Percentiles rank a stretch among this genome's conserved stretches.
These are phyloP conservation scores for Teunomyces aglyptinius DNA, from an alignment of 805 yeast species.

Conservation along the genomic window DNA sequence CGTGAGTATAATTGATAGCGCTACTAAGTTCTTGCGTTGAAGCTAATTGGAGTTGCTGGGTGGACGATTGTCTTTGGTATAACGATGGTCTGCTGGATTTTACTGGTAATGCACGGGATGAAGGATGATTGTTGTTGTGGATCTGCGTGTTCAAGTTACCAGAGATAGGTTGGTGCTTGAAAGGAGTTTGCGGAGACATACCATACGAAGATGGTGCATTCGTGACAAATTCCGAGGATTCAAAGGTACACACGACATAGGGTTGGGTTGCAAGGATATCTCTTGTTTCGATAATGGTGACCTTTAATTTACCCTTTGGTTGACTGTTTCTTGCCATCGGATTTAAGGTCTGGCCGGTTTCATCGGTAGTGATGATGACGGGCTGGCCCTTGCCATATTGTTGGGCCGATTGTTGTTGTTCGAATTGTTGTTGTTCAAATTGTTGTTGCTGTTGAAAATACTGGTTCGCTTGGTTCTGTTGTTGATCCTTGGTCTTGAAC, in stretches of 20 bases:
- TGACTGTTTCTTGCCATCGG: constrained; percentile 28
- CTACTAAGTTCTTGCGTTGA: constrained; percentile 11
- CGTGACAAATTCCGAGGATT: constrained; percentile 85
- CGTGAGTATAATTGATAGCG: constrained; percentile 43
- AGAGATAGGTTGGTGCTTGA: constrained; percentile 12
- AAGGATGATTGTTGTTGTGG: constrained; percentile 9
- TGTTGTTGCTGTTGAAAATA: constrained; percentile 9
- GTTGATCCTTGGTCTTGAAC: constrained; percentile 16
- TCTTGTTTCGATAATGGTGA: constrained; percentile 77
- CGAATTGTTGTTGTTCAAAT: constrained; percentile 9
- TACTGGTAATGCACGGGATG: constrained; percentile 12
- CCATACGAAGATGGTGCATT: constrained; percentile 63
- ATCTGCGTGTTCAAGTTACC: constrained; percentile 12
- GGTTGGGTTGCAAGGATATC: constrained; percentile 69
- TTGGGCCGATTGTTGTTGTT: constrained; percentile 8
- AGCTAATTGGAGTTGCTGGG: constrained; percentile 31
- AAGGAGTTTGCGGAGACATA: constrained; percentile 21
- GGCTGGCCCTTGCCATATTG: constrained; percentile 17
- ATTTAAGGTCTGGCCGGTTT: constrained; percentile 34
- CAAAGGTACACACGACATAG: constrained; percentile 88
- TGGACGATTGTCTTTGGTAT: constrained; percentile 39
- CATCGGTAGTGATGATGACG: constrained; percentile 41
- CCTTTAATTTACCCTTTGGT: constrained; percentile 81
- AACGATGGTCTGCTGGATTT: constrained; percentile 27
- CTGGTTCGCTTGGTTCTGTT: constrained; percentile 9